A percentile compares a stretch with the other conserved stretches of the same genome.
phyloP scores from a whole-genome alignment of 2,329 filamentous ascomycete species.

The Fusarium sp. region DNA sequence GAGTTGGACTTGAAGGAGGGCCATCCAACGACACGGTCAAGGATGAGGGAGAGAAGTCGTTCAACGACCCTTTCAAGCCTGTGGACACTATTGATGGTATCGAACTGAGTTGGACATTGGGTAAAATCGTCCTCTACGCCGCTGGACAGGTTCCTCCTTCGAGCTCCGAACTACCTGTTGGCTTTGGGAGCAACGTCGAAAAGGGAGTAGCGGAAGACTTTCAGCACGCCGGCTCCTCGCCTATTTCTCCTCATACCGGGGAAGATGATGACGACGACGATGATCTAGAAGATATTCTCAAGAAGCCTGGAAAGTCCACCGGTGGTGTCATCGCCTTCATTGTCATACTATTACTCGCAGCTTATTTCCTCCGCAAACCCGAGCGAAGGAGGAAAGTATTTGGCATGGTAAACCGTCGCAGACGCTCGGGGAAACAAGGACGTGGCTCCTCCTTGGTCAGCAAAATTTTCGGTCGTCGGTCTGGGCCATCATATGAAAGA shows the following conservation, averaged over 20 bases:
- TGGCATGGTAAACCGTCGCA: conserved; percentile 45
- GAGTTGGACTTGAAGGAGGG: conserved; percentile 79
- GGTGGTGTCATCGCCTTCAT: conserved; percentile 83
- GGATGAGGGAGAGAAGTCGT: conserved; percentile 74
- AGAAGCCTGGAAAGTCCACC: conserved; percentile 73
- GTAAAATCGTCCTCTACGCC: conserved; percentile 95
- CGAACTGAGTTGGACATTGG: conserved; percentile 96
- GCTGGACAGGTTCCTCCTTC: conserved; percentile 83
- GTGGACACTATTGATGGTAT: conserved; percentile 91
- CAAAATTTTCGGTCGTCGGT: conserved; percentile 72
- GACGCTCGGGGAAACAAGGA: conserved; percentile 53
- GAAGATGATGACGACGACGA: conserved; percentile 61
- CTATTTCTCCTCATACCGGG: conserved; percentile 51
- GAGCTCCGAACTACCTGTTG: conserved; percentile 75
- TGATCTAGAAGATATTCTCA: conserved; percentile 73
- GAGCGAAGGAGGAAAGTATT: conserved; percentile 68
- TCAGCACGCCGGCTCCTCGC: conserved; percentile 77
- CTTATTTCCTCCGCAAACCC: conserved; percentile 81
- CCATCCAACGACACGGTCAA: conserved; percentile 77
- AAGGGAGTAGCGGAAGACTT: conserved; percentile 78
- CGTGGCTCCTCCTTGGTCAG: conserved; percentile 65
- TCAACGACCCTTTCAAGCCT: conserved; percentile 87
- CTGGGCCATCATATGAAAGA: conserved; percentile 75
- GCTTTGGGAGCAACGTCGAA: conserved; percentile 87
- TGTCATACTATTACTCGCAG: conserved; percentile 74